Evolutionary conservation across 2,329 filamentous ascomycete genomes (phyloP).

Genomic region (Neonectria ditissima): DNA sequence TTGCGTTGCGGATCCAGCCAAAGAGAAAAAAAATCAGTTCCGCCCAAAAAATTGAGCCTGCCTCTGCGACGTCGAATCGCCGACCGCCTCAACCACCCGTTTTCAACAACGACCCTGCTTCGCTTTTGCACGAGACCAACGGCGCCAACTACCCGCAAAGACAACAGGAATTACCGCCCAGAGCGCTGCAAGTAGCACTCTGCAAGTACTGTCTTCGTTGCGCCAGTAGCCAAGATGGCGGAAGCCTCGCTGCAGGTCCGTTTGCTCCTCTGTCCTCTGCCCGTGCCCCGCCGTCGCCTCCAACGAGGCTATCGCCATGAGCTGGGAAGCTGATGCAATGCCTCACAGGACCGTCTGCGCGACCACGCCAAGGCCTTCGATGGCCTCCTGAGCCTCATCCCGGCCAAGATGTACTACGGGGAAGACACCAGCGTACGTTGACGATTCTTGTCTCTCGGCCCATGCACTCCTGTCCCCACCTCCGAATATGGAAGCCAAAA

Average conservation of each 20-base stretch:
- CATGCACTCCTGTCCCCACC: slow-evolving; percentile 18
- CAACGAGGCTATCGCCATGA: slow-evolving; percentile 20
- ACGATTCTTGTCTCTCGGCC: slow-evolving; percentile 19
- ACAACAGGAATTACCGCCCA: not conserved
- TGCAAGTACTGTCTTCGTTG: not conserved
- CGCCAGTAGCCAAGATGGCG: slow-evolving; percentile 50
- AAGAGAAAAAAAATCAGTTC: slow-evolving; percentile 32
- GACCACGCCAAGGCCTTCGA: slow-evolving; percentile 81
- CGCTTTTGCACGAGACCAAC: slow-evolving; percentile 9
- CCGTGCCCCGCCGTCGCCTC: slow-evolving; percentile 45
- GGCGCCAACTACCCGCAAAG: not conserved
- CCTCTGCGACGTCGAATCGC: slow-evolving; percentile 26
- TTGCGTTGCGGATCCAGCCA: slow-evolving; percentile 19
- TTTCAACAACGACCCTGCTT: slow-evolving; percentile 13
- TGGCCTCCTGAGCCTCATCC: slow-evolving; percentile 86
- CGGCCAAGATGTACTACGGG: slow-evolving; percentile 90
- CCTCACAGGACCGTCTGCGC: slow-evolving; percentile 65
- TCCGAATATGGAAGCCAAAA: slow-evolving; percentile 10
- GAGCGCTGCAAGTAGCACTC: not conserved
- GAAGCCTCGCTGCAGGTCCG: slow-evolving; percentile 62
- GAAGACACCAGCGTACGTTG: slow-evolving; percentile 83
- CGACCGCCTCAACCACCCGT: slow-evolving; percentile 29
- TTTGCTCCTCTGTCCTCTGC: slow-evolving; percentile 43
- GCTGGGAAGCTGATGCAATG: slow-evolving; percentile 37
- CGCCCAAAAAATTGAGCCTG: slow-evolving; percentile 27